Percentiles rank a stretch among this genome's conserved stretches.
phyloP scores from a whole-genome alignment of 352 stramenopile genomes.

The Phytophthora pinifolia region DNA sequence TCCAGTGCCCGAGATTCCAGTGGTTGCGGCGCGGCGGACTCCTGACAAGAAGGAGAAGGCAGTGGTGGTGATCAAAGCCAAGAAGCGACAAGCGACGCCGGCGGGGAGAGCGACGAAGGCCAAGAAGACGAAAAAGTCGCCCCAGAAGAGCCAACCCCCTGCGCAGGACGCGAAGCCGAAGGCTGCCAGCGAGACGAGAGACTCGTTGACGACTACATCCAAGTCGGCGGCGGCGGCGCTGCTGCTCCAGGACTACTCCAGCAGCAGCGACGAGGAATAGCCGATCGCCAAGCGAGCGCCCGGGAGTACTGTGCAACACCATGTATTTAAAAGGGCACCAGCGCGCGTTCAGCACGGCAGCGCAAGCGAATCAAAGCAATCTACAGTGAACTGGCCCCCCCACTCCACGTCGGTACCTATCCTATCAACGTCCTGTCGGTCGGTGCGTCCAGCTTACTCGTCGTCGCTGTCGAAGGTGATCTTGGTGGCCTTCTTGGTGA shows the following conservation, averaged over 20 bases:
- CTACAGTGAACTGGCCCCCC: constrained; percentile 24
- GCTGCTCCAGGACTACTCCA: constrained; percentile 59
- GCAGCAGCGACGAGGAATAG: constrained; percentile 44
- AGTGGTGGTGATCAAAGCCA: constrained; percentile 51
- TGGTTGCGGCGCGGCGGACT: not conserved
- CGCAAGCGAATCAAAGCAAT: constrained; percentile 32
- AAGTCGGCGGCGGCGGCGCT: constrained; percentile 8
- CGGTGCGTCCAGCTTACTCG: constrained; percentile 37
- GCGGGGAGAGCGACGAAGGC: constrained; percentile 11
- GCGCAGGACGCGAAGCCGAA: not conserved
- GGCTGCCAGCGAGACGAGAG: not conserved
- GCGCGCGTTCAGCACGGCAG: constrained; percentile 11
- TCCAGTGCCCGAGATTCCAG: constrained; percentile 17
- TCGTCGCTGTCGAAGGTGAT: constrained; percentile 94
- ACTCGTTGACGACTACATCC: not conserved
- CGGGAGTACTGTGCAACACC: constrained; percentile 13
- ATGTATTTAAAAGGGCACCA: constrained; percentile 20
- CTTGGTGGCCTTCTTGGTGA: constrained; percentile 97
- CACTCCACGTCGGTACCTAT: constrained; percentile 14
- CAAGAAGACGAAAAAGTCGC: constrained; percentile 30
- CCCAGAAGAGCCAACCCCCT: constrained; percentile 17
- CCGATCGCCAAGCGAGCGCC: no score
- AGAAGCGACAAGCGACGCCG: constrained; percentile 38
- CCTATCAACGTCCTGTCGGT: constrained; percentile 20
- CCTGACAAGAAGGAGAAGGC: constrained; percentile 18